Evolutionary conservation across 805 yeast species (phyloP), one percentile per base, ranked within the genome.

Genomic region (Torulaspora franciscae): DNA sequence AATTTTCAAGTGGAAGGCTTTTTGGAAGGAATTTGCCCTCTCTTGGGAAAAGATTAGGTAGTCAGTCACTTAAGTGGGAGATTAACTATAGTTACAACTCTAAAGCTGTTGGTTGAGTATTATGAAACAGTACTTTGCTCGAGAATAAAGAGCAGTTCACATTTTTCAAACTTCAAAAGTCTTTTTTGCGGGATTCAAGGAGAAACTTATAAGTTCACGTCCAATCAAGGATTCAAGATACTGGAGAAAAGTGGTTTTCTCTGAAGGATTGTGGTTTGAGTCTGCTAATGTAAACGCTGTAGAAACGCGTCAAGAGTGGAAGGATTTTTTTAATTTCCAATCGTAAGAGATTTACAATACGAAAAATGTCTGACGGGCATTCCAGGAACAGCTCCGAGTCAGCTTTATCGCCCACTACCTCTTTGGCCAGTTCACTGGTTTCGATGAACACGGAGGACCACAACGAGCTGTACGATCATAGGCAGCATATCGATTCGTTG

Each of bases 391-490:
- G 46, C 15, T 30, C 48, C 26, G 19, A 43, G 7, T 48, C 56
- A 9, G 46, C 44, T 35, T 27, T 49, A 7, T 59, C 64, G 2
- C 56, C 56, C 13, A 51, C 63, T 2, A 51, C 56, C 11, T 57
- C 66, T 7, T 40, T 54, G 15, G 52, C 48, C 6, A 56, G 56
- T 11, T 65, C 70, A 0, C 52, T 64, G 46, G 61, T 55, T 13
- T 68, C 73, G 10, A 61, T 69, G 62, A 66, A 62, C 40, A 69
- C 73, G 1, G 71, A 67, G 26, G 66, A 64, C 11, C 66, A 62
- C 42, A 54, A 55, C 28, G 73, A 64, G 42, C 58, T 75, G 28
- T 64, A 73, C 49, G 79, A 75, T 55, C 79, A 75, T 54, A 69
- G 79, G 47, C 66, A 69, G 52, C 77, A 74, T 50, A 68, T 74